A percentile compares a stretch with the other conserved stretches of the same genome.
Conservation (phyloP, 495 filamentous ascomycete genomes). For the Penicillium bialowiezense region DNA sequence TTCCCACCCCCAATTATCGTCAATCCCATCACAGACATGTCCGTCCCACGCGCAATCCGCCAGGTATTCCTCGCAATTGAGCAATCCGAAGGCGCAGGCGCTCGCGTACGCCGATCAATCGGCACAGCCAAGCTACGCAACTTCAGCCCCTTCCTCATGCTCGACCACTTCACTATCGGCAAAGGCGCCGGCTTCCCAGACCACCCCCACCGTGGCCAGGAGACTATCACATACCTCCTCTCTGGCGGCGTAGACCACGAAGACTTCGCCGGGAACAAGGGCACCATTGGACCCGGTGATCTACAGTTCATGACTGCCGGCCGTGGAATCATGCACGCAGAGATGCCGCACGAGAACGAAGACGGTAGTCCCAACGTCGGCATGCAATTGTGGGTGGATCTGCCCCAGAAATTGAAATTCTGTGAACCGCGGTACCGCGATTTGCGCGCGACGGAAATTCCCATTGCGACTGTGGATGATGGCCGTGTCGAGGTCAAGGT, state of each 20-base stretch:
- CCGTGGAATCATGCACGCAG: conserved; percentile 88
- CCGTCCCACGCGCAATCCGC: conserved; percentile 69
- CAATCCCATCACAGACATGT: conserved; percentile 52
- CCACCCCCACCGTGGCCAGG: conserved; percentile 73
- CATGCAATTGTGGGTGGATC: conserved; percentile 92
- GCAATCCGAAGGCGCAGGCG: conserved; percentile 87
- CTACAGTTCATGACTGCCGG: conserved; percentile 98
- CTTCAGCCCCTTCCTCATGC: conserved; percentile 95
- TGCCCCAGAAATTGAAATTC: conserved; percentile 75
- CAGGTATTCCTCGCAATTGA: conserved; percentile 80
- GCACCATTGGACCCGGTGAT: conserved; percentile 81
- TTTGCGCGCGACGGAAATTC: conserved; percentile 72
- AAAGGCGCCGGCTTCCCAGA: conserved; percentile 87
- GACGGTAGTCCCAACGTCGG: conserved; percentile 81
- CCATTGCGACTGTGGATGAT: conserved; percentile 62
- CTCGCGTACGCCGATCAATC: conserved; percentile 82
- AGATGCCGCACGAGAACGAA: conserved; percentile 83
- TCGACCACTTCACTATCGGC: conserved; percentile 85
- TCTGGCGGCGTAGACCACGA: conserved; percentile 87
- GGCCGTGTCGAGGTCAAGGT: conserved; percentile 80
- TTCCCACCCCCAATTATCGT: conserved; percentile 11
- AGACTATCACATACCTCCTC: conserved; percentile 91
- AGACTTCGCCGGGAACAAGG: conserved; percentile 87
- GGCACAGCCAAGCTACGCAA: conserved; percentile 80
- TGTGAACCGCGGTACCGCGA: conserved; percentile 94